Percentiles rank a stretch among this genome's conserved stretches.
These are phyloP conservation scores for Beauveria sp. DNA, from an alignment of 2,329 filamentous ascomycete genomes.

Conservation along the genomic window DNA sequence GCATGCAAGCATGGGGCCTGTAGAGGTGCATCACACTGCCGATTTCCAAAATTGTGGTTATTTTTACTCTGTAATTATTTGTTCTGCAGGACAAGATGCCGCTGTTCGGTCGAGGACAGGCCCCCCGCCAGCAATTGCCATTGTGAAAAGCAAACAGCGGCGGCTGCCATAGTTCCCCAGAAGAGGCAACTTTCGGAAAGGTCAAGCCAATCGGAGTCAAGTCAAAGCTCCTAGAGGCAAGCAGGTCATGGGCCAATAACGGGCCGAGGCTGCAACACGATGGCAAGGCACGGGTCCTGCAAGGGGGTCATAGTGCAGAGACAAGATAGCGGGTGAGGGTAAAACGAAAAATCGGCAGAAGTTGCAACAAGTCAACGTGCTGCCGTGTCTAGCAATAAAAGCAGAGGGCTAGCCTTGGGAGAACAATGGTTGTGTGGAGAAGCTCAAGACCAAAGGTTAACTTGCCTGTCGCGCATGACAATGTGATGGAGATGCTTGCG, in stretches of 20 bases:
- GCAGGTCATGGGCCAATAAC: constrained; percentile 4
- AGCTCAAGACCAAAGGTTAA: not conserved
- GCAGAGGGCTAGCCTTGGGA: not conserved
- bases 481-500: not conserved
- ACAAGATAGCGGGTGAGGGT: not conserved
- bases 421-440: not conserved
- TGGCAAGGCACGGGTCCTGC: not conserved
- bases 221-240: not conserved
- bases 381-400: not conserved
- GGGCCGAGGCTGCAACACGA: constrained; percentile 1
- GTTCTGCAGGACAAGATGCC: not conserved
- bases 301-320: not conserved
- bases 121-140: not conserved
- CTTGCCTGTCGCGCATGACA: not conserved
- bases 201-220: not conserved
- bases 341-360: not conserved
- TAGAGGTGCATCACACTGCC: not conserved
- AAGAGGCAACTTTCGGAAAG: not conserved
- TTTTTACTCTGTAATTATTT: not conserved
- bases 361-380: not conserved
- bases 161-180: not conserved
- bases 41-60: not conserved
- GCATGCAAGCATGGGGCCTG: not conserved
- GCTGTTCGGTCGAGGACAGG: not conserved
- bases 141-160: not conserved